phyloP scores from a whole-genome alignment of 1,284 basidiomycete species.

The Malassezia furfur region DNA sequence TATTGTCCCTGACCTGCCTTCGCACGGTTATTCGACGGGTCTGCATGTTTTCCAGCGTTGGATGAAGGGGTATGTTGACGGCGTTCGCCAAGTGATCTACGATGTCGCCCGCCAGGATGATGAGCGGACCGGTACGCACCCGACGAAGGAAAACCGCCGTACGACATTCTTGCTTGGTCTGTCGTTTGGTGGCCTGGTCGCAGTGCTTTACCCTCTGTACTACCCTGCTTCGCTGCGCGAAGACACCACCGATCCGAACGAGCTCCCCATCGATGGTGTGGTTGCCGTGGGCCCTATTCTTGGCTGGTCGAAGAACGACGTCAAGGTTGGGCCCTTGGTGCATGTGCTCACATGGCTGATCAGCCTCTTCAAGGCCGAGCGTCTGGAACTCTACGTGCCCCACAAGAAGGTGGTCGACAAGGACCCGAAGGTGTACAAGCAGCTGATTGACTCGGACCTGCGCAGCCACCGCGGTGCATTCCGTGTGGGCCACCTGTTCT shows the following conservation, averaged over 20 bases:
- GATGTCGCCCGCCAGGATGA: constrained; percentile 37
- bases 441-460: constrained; percentile 37
- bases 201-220: constrained; percentile 34
- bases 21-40: constrained; percentile 42
- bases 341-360: constrained; percentile 6
- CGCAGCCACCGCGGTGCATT: constrained; percentile 40
- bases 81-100: constrained; percentile 33
- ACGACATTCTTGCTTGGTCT: constrained; percentile 41
- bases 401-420: constrained; percentile 43
- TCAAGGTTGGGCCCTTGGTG: constrained; percentile 18
- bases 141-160: constrained; percentile 28
- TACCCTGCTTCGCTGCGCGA: constrained; percentile 32
- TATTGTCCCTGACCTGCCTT: constrained; percentile 40
- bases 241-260: constrained; percentile 22
- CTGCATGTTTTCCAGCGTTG: constrained; percentile 37
- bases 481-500: constrained; percentile 35
- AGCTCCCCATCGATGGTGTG: constrained; percentile 40
- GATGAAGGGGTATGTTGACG: constrained; percentile 28
- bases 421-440: constrained; percentile 44
- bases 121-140: constrained; percentile 6
- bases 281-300: constrained; percentile 41
- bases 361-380: constrained; percentile 15
- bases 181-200: constrained; percentile 41
- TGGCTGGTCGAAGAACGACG: constrained; percentile 24
- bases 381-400: constrained; percentile 38